phyloP scores from a whole-genome alignment of 371 early-diverging fungal genomes.

The Mortierella sp. region DNA sequence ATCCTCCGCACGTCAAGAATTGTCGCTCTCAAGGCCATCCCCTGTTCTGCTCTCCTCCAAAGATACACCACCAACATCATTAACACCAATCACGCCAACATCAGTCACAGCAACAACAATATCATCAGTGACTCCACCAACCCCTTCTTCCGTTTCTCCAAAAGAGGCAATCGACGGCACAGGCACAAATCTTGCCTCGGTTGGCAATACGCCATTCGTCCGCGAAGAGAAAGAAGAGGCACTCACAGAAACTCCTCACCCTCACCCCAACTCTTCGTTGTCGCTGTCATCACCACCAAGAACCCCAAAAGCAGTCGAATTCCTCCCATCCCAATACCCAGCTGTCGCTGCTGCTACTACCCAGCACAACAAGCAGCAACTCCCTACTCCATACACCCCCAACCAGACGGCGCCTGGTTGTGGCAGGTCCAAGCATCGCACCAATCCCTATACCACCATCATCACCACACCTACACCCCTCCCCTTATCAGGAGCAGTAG shows the following conservation, averaged over 20 bases:
- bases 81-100: neutral
- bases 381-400: neutral
- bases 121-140: neutral
- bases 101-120: neutral
- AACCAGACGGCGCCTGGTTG: neutral
- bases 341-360: no score
- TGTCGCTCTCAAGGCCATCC: neutral
- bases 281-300: neutral
- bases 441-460: neutral
- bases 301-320: neutral
- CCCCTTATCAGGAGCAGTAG: no score
- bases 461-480: neutral
- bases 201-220: neutral
- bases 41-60: neutral
- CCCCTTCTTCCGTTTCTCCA: neutral
- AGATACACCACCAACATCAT: neutral
- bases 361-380: neutral
- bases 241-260: neutral
- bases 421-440: conserved; percentile 4
- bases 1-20: neutral
- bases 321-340: neutral
- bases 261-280: neutral
- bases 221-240: neutral
- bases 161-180: conserved; percentile 8
- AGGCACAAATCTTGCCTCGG: neutral